phyloP scores from a whole-genome alignment of 129 eudicot genomes.

The Escallonia rubra region DNA sequence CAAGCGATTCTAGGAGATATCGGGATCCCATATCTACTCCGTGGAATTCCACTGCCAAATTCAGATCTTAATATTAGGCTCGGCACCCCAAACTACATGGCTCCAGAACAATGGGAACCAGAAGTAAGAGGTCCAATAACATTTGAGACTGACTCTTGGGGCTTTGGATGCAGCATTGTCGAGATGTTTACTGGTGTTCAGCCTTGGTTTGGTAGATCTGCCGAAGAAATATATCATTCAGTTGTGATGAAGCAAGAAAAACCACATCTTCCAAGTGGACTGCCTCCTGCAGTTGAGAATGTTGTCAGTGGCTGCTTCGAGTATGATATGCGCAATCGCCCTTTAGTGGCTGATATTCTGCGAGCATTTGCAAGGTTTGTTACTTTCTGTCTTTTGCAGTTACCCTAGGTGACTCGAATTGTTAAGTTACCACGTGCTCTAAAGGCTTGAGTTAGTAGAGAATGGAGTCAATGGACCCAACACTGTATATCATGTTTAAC shows the following conservation, averaged over 20 bases:
- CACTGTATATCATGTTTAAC: no score
- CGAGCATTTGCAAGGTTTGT: constrained; percentile 71
- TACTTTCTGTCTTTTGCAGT: constrained; percentile 2
- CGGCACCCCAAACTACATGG: constrained; percentile 89
- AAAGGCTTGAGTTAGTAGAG: no score
- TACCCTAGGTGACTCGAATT: neutral
- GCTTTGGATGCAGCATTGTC: constrained; percentile 78
- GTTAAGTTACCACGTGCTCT: no score
- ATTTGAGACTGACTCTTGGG: constrained; percentile 87
- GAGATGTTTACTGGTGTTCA: constrained; percentile 85
- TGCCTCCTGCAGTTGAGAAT: constrained; percentile 79
- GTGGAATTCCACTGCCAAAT: constrained; percentile 53
- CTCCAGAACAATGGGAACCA: constrained; percentile 98
- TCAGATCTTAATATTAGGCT: constrained; percentile 46
- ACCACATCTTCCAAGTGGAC: constrained; percentile 72
- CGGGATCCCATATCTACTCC: constrained; percentile 76
- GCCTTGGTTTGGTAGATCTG: constrained; percentile 78
- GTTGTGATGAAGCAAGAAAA: constrained; percentile 73
- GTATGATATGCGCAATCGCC: constrained; percentile 79
- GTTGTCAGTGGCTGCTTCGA: constrained; percentile 80
- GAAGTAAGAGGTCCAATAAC: constrained; percentile 76
- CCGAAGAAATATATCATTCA: constrained; percentile 52
- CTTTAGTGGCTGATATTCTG: constrained; percentile 59
- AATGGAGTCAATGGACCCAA: no score
- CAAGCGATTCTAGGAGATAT: constrained; percentile 69